A percentile compares a stretch with the other conserved stretches of the same genome.
phyloP scores from a whole-genome alignment of 129 eudicot species.

The Flaveria trinervia region DNA sequence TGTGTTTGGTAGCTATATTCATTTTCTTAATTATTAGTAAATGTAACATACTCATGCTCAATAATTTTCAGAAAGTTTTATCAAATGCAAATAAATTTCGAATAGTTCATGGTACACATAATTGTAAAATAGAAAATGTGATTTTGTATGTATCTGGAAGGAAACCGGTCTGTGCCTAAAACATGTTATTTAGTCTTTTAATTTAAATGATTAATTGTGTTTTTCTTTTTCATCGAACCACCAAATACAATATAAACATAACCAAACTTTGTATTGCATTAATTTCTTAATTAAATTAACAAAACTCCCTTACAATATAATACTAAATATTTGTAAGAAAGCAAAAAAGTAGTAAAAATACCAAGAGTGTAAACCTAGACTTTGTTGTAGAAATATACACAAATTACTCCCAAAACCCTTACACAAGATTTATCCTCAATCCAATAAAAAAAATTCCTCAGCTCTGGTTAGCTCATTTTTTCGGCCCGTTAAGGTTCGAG shows the following conservation, averaged over 20 bases:
- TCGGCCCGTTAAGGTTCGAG: neutral
- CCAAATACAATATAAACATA: neutral
- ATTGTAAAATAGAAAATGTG: neutral
- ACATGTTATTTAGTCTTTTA: neutral
- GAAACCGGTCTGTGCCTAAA: neutral
- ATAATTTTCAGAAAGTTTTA: neutral
- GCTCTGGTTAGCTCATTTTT: too few species aligned
- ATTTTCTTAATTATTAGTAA: too few species aligned
- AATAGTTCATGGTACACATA: neutral
- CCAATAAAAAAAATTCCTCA: neutral
- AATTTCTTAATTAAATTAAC: slow-evolving; percentile 10
- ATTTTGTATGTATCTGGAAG: neutral
- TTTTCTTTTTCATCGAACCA: neutral
- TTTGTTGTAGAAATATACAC: slow-evolving; percentile 32
- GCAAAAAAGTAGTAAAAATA: neutral
- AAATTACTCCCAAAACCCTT: slow-evolving; percentile 19
- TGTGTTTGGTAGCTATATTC: too few species aligned
- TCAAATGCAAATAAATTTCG: neutral
- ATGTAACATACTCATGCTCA: too few species aligned
- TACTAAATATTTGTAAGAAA: slow-evolving; percentile 25
- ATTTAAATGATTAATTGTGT: neutral
- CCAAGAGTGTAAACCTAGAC: slow-evolving; percentile 25
- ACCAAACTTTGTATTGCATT: slow-evolving; percentile 15
- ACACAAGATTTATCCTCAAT: slow-evolving; percentile 17
- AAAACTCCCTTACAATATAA: slow-evolving; percentile 18